These are phyloP conservation scores for Diaporthe citri DNA, from an alignment of 2,329 filamentous ascomycete genomes.

Conservation along the genomic window DNA sequence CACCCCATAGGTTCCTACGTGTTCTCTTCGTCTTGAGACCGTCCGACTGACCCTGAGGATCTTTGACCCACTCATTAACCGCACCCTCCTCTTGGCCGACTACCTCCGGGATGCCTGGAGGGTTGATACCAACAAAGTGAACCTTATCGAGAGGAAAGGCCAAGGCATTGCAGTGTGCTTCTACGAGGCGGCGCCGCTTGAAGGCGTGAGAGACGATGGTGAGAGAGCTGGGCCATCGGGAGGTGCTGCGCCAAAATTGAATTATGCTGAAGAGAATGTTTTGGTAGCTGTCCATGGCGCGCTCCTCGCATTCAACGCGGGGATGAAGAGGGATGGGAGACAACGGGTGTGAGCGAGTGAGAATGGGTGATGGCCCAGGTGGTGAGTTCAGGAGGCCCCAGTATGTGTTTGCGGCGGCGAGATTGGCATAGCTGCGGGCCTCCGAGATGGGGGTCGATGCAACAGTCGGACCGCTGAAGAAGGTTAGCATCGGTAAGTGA, in stretches of 20 bases:
- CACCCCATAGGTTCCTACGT: slow-evolving; percentile 63
- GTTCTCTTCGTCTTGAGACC: slow-evolving; percentile 61
- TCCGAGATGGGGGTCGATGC: slow-evolving; percentile 68
- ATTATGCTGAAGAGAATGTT: slow-evolving; percentile 83
- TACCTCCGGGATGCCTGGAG: slow-evolving; percentile 55
- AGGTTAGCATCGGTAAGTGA: neutral
- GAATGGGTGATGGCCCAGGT: slow-evolving; percentile 12
- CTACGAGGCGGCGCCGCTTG: slow-evolving; percentile 72
- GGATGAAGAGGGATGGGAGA: slow-evolving; percentile 47
- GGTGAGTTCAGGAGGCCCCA: slow-evolving; percentile 54
- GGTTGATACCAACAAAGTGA: slow-evolving; percentile 74
- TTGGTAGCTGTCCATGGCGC: slow-evolving; percentile 86
- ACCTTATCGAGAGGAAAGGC: slow-evolving; percentile 62
- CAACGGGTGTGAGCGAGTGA: neutral
- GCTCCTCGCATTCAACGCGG: slow-evolving; percentile 72
- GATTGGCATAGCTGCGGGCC: slow-evolving; percentile 71
- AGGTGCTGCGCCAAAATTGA: slow-evolving; percentile 59
- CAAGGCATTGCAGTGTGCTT: slow-evolving; percentile 75
- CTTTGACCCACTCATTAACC: slow-evolving; percentile 62
- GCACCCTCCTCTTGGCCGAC: slow-evolving; percentile 48
- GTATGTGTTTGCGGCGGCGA: slow-evolving; percentile 61
- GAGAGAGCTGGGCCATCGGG: slow-evolving; percentile 66
- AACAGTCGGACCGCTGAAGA: slow-evolving; percentile 72
- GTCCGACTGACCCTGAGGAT: slow-evolving; percentile 64
- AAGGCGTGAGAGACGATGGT: slow-evolving; percentile 79